Base-by-base conservation (phyloP, 495 filamentous ascomycete species). In the Tetracladium marchalianum region DNA sequence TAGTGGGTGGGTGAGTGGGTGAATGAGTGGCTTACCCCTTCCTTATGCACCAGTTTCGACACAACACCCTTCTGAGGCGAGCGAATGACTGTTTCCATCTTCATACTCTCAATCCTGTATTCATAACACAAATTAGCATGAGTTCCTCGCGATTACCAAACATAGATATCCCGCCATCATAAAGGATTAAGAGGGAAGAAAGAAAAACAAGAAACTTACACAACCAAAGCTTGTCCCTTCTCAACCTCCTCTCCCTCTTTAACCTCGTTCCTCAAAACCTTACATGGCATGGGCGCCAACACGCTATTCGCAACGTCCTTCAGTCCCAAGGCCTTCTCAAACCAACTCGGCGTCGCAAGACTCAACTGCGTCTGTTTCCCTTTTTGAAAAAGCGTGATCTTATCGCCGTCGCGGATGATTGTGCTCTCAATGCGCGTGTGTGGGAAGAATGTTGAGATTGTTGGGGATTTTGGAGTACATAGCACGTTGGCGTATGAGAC, bases 21-120 rank as follows among this genome's bases (percentile, higher is more conserved):
- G 16, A 0, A 38, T 18, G 5, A 5, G 4, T 16, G 15, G 78
- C 85, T 72, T 78, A 95, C 88, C 60, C 90, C 90, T 69, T 81
- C 73, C 62, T 81, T 73, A 66, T 96, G 89, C 35, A 90, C 87
- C 39, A 98, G 68, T 63, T 76, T 85, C 47, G 80, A 77, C 48
- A 98, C 76, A 8, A 80, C 74, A 6, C 88, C 92, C 51, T 81
- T 80, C 39, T 88, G 80, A 10, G 92, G 92, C 52, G 85, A 90
- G 49, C 92, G 73, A 48, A 98, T 95, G 31, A 94, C 88, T 31
- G 88, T 98, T 66, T 98, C 92, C 92, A 98, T 98, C 75, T 98
- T 98, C 92, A 98, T 98, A 46, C 90, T 96, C 66, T 98, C 92
- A 58, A 98, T 94, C 1, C 73, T 59, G 22, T 27, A 27, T 27